These are phyloP conservation scores for Rauvolfia tetraphylla DNA, from an alignment of 257 asterid species.

Conservation along the genomic window DNA sequence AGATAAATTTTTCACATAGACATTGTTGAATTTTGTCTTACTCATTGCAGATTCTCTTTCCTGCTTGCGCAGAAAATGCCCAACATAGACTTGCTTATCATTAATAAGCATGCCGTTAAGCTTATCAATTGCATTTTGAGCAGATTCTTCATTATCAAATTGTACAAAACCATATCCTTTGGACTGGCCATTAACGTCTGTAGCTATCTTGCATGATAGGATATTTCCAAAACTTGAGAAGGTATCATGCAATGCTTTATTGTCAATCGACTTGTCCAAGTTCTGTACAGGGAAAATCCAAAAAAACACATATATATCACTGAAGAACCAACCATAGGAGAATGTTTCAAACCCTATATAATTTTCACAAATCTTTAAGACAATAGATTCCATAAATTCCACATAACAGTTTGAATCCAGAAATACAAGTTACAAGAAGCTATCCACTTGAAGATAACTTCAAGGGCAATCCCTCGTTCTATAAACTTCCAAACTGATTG, in stretches of 20 bases:
- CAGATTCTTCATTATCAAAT: constrained; percentile 51
- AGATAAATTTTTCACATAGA: constrained; percentile 52
- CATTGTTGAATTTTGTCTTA: constrained; percentile 43
- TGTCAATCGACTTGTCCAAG: constrained; percentile 53
- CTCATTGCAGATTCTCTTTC: constrained; percentile 35
- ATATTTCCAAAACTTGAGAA: constrained; percentile 53
- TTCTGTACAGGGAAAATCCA: constrained; percentile 32
- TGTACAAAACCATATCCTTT: constrained; percentile 59
- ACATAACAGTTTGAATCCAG: not conserved
- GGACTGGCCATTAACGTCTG: constrained; percentile 44
- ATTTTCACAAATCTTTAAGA: not conserved
- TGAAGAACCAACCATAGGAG: not conserved
- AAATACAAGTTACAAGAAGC: not conserved
- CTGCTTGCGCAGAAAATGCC: constrained; percentile 47
- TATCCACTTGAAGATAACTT: not conserved
- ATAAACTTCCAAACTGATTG: not conserved
- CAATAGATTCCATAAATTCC: not conserved
- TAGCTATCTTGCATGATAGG: constrained; percentile 59
- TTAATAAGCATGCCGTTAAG: constrained; percentile 51
- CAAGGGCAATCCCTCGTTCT: not conserved
- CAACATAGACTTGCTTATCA: constrained; percentile 52
- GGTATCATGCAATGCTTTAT: constrained; percentile 52
- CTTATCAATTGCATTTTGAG: constrained; percentile 50
- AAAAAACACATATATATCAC: not conserved
- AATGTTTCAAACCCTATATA: too few relatives aligned